These are phyloP conservation scores for Wickerhamomyces sp. DNA, from an alignment of 1,139 yeast genomes.

Conservation along the genomic window DNA sequence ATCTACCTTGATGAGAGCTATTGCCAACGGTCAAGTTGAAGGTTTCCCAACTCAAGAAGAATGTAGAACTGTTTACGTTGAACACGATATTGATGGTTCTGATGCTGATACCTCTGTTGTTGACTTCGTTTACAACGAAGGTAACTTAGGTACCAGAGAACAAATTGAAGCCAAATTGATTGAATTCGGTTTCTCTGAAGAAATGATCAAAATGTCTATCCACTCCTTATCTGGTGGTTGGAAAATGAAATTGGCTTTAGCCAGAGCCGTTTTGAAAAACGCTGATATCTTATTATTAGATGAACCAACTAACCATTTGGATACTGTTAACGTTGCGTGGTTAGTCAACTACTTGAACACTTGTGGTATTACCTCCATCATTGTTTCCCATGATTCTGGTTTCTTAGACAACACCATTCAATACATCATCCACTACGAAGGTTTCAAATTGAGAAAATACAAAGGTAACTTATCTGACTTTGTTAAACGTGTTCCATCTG, in stretches of 20 bases:
- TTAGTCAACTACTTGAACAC: conserved; percentile 97
- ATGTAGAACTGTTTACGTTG: conserved; percentile 98
- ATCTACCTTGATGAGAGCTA: conserved; percentile 99
- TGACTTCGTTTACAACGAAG: conserved; percentile 79
- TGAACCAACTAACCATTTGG: conserved; percentile 99
- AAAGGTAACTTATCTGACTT: conserved; percentile 99
- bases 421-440: conserved; percentile 99
- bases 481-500: conserved; percentile 98
- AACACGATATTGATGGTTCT: conserved; percentile 98
- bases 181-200: conserved; percentile 91
- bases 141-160: conserved; percentile 76
- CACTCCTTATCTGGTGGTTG: conserved; percentile 99
- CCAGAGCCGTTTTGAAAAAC: conserved; percentile 98
- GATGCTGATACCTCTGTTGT: conserved; percentile 93
- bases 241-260: conserved; percentile 99
- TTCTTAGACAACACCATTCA: conserved; percentile 97
- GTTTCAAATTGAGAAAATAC: conserved; percentile 99
- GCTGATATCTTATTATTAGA: conserved; percentile 97
- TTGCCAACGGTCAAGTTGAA: conserved; percentile 99
- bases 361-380: conserved; percentile 96
- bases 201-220: conserved; percentile 89
- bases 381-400: conserved; percentile 99
- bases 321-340: conserved; percentile 99
- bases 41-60: conserved; percentile 99
- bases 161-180: conserved; percentile 68